Percentiles rank a stretch among this genome's conserved stretches.
These are phyloP conservation scores for Colletotrichum camelliae DNA, from an alignment of 2,329 filamentous ascomycete genomes.

Conservation along the genomic window DNA sequence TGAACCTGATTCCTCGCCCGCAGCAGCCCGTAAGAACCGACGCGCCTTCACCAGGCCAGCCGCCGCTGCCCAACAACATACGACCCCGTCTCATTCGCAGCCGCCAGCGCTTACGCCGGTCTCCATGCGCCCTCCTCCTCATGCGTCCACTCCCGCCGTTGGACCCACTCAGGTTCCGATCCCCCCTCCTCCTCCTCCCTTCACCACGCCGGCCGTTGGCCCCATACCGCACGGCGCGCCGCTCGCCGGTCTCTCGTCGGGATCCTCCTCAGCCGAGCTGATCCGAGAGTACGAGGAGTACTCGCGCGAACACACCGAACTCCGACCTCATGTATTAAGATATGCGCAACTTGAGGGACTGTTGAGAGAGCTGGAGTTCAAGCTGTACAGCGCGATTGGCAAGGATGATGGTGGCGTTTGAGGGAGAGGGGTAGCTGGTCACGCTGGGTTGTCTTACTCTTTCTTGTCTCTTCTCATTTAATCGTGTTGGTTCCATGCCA, in stretches of 20 bases:
- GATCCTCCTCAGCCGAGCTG: no score
- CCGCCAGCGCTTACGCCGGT: not conserved
- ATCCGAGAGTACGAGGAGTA: no score
- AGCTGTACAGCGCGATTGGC: no score
- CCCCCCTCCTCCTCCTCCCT: not conserved
- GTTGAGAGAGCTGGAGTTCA: no score
- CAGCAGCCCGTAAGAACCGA: not conserved
- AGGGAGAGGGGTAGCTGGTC: no score
- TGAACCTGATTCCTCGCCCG: not conserved
- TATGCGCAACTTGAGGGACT: no score
- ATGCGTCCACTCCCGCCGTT: not conserved
- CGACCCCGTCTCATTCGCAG: not conserved
- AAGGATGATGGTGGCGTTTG: no score
- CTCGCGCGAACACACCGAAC: no score
- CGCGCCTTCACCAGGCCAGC: not conserved
- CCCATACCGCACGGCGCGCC: not conserved
- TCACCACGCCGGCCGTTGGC: not conserved
- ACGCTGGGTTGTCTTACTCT: no score
- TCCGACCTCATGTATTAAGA: no score
- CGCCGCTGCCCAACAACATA: not conserved
- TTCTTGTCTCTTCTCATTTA: no score
- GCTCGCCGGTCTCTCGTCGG: not conserved
- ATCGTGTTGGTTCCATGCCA: no score
- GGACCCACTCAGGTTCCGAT: not conserved
- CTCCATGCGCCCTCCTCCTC: not conserved